These are phyloP conservation scores for Fusarium floridanum DNA, from an alignment of 2,329 filamentous ascomycete genomes.

Conservation along the genomic window DNA sequence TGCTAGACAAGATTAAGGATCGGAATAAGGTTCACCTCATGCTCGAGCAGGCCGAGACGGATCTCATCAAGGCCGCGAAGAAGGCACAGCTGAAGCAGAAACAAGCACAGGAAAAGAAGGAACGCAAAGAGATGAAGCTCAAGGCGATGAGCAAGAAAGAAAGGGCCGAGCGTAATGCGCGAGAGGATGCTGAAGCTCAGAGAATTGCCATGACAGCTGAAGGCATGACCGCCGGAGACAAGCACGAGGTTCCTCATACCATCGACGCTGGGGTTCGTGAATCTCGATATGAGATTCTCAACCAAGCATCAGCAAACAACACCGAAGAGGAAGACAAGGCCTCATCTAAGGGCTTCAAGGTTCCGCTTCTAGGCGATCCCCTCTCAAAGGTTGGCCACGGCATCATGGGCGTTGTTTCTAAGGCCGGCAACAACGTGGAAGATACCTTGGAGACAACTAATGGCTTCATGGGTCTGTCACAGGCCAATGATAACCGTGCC, in stretches of 20 bases:
- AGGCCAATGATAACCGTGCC: background rate
- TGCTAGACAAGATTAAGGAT: constrained; percentile 85
- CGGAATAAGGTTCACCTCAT: constrained; percentile 77
- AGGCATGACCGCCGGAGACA: constrained; percentile 65
- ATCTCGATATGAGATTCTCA: constrained; percentile 40
- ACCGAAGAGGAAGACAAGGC: constrained; percentile 42
- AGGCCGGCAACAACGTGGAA: constrained; percentile 64
- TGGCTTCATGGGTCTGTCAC: constrained; percentile 58
- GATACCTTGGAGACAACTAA: constrained; percentile 67
- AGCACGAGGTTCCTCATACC: constrained; percentile 66
- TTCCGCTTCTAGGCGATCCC: constrained; percentile 52
- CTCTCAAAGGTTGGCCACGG: constrained; percentile 64
- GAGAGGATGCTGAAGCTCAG: constrained; percentile 64
- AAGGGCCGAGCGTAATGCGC: constrained; percentile 59
- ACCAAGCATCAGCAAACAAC: constrained; percentile 13
- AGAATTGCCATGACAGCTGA: constrained; percentile 62
- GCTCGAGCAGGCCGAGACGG: constrained; percentile 86
- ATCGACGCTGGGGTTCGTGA: constrained; percentile 62
- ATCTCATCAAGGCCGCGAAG: constrained; percentile 83
- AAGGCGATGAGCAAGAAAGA: constrained; percentile 66
- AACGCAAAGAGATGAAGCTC: constrained; percentile 65
- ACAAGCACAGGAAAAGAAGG: constrained; percentile 73
- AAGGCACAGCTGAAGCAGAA: constrained; percentile 80
- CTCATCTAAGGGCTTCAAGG: constrained; percentile 46
- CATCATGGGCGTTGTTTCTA: constrained; percentile 59